Base-by-base conservation (phyloP, 2,329 filamentous ascomycete genomes). In the Falciphora oryzae region DNA sequence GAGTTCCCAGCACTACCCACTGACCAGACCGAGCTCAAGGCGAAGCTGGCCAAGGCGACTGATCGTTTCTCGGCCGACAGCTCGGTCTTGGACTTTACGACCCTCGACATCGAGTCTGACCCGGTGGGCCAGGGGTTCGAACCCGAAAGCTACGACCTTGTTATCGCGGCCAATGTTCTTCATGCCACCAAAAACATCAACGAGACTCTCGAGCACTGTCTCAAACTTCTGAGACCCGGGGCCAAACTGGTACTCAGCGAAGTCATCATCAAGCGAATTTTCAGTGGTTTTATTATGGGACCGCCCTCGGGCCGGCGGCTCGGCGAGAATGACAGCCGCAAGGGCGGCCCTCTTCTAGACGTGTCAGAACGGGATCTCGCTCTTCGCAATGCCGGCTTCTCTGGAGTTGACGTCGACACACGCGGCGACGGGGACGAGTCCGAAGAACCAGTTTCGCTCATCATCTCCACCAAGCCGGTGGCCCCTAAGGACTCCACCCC, bases 31-130 rank as follows among this genome's bases (percentile, higher is more conserved):
- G 57, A 59, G 28, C 16, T 59, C 57, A 27, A 32, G 6, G 57
- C 57, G n/a, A 31, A 59, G 28, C 28, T 31, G 57, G 81, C 81
- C 0, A 83, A 85, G 70, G 78, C 75, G 16, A 81, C 82, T 0
- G 83, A 85, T 64, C 83, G 85, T 65, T 75, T 85, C 16, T 73
- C 81, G 0, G 83, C 82, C 0, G 82, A 81, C 0, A 81, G 84
- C 13, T 80, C 84, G 65, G 85, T 82, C 0, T 58, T 63, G 61
- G n/a, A 32, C n/a, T 57, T 57, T 27, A 10, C 44, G 63, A 67
- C 57, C 11, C 32, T 28, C 27, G n/a, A 59, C 13, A 59, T 59
- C 57, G 57, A 59, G 25, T 18, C 28, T 22, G 27, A 59, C 14
- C 57, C 57, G 13, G 16, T 31, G 27, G 28, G 14, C 14, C 57